Evolutionary conservation across 2,329 filamentous ascomycete genomes (phyloP), one percentile per base, ranked within the genome.

Genomic region (Aspergillus sp.): DNA sequence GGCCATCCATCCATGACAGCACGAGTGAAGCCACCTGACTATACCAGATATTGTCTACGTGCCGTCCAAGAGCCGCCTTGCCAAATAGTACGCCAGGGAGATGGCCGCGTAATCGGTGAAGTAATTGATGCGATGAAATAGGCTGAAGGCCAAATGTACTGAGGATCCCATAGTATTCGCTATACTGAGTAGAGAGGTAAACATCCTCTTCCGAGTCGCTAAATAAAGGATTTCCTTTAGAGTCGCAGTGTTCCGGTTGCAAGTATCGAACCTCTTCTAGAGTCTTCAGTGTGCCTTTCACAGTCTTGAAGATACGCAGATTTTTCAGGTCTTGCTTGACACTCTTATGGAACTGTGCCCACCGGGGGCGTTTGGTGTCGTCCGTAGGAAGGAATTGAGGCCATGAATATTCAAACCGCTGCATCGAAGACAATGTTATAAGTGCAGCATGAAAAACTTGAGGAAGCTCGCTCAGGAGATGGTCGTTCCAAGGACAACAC

Each of bases 121-220:
- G 12, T 1, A 60, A 7, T n/a, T 60, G 19, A 22, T 34, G 17
- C 6, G 34, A 15, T 4, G 45, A 54, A 22, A 60, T 19, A 30
- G 34, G 30, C 22, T 53, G 40, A 8, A 57, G 48, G 5, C 54
- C 58, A 15, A 54, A 52, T 39, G 15, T 7, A 4, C 39, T 37
- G 19, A 60, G 42, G 12, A 33, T 5, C 4, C 47, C 24, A 4
- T 51, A 34, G 9, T 57, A 57, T 11, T 44, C 6, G 4, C n/a
- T 41, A 15, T 57, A 60, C 12, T 56, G 15, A 9, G 50, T 34
- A 17, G 58, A 53, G 22, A 60, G 45, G 15, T 54, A 54, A 17
- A 46, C 13, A n/a, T 54, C 50, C 3, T 57, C 37, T 13, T 54
- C 33, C 1, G 12, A 7, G 27, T 45, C 34, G 5, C 17, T 8